Evolutionary conservation across 2,329 filamentous ascomycete species (phyloP), one percentile per base, ranked within the genome.

Genomic region (Amauroascus verrucosus): DNA sequence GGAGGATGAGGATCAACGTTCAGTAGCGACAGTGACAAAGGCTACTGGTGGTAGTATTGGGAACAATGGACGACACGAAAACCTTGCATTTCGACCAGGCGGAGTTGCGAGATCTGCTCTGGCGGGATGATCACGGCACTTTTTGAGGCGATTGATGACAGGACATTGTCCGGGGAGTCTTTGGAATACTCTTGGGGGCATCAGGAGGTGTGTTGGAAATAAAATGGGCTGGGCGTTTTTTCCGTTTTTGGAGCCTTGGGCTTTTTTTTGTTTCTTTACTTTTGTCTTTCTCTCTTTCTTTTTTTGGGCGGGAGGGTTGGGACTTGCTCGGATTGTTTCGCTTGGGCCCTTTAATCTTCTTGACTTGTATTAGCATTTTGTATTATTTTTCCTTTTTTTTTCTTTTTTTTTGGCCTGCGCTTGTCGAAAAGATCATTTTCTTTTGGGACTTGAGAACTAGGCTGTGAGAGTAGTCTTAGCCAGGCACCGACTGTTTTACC

Each of bases 1-100:
- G 11, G 37, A 52, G 2, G 38, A 51, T 44, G 48, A 44, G 37
- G 48, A 51, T 43, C 48, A 35, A 33, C 48, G 16, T 33, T 51
- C 48, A 30, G 40, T 33, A 51, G 32, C n/a, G 30, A 51, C 48
- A 8, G 26, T 44, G 37, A 43, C 26, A 24, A 37, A 28, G 22
- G 16, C 48, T 6, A 51, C 37, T 43, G 22, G 20, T 38, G 33
- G 46, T 37, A 11, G 16, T 9, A 28, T 37, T 28, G 33, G 32
- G 33, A 28, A n/a, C 22, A 37, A 20, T 18, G 38, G 38, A 16
- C 26, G 48, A 51, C 26, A 35, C 6, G 48, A 51, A 24, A 41
- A 33, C 37, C 37, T 43, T 44, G 48, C 37, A 51, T 51, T 44
- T 44, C 24, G 38, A 16, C 24, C 48, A 35, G 48, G 48, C 35